phyloP scores from a whole-genome alignment of 1,139 yeast genomes.

The Pneumocystis oryctolagi region DNA sequence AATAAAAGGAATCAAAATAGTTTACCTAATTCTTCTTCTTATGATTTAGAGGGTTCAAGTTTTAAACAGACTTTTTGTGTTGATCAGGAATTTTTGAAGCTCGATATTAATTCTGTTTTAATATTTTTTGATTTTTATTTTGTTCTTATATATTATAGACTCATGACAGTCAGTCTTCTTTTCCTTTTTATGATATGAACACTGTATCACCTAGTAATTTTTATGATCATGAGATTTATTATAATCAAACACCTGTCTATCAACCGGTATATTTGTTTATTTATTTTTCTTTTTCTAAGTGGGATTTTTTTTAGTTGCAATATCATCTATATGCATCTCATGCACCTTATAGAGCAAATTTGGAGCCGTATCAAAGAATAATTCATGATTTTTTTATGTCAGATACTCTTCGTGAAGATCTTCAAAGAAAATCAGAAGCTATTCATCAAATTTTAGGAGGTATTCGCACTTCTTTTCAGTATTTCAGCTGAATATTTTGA shows the following conservation, averaged over 20 bases:
- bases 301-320: constrained; percentile 27
- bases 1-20: not conserved
- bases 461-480: not conserved
- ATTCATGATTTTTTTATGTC: constrained; percentile 59
- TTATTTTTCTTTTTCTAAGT: not conserved
- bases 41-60: not conserved
- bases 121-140: not conserved
- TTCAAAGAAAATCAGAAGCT: constrained; percentile 67
- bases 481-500: not conserved
- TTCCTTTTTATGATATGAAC: not conserved
- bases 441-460: constrained; percentile 49
- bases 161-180: not conserved
- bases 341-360: constrained; percentile 57
- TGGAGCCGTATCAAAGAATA: constrained; percentile 55
- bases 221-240: not conserved
- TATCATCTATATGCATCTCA: constrained; percentile 83
- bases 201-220: not conserved
- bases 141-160: not conserved
- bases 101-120: not conserved
- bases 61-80: not conserved
- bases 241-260: not conserved
- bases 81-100: not conserved
- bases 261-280: not conserved
- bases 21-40: not conserved
- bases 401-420: constrained; percentile 51